phyloP scores from a whole-genome alignment of 2,329 filamentous ascomycete species.

The Septoria linicola region DNA sequence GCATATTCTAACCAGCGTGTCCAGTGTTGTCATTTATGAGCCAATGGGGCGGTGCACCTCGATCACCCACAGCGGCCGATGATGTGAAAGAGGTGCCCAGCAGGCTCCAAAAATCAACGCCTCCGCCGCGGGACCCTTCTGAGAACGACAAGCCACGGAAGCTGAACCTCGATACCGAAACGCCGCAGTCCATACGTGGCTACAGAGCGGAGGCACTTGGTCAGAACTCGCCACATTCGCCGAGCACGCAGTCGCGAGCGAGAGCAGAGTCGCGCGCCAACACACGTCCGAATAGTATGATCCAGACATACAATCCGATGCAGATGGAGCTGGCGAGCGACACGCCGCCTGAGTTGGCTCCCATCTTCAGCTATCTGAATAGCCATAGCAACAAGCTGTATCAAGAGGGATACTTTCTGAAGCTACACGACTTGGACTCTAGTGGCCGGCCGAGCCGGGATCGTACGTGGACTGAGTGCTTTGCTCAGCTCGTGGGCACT shows the following conservation, averaged over 20 bases:
- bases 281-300: constrained; percentile 78
- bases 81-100: constrained; percentile 17
- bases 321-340: constrained; percentile 82
- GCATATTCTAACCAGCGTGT: constrained; percentile 14
- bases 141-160: constrained; percentile 22
- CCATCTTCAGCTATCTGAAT: constrained; percentile 91
- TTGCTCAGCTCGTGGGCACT: constrained; percentile 92
- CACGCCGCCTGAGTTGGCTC: constrained; percentile 87
- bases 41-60: constrained; percentile 59
- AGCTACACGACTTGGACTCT: constrained; percentile 89
- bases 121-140: constrained; percentile 19
- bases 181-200: constrained; percentile 32
- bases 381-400: constrained; percentile 96
- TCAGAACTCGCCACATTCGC: constrained; percentile 40
- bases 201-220: constrained; percentile 37
- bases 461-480: constrained; percentile 92
- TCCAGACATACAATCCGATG: constrained; percentile 80
- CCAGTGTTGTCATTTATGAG: constrained; percentile 87
- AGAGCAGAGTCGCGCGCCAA: constrained; percentile 51
- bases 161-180: constrained; percentile 30
- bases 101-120: constrained; percentile 15
- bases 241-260: constrained; percentile 41
- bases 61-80: constrained; percentile 34
- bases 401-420: constrained; percentile 96
- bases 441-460: constrained; percentile 84